Base-by-base conservation (phyloP, 208 protist species). In the Novymonas esmeraldas region DNA sequence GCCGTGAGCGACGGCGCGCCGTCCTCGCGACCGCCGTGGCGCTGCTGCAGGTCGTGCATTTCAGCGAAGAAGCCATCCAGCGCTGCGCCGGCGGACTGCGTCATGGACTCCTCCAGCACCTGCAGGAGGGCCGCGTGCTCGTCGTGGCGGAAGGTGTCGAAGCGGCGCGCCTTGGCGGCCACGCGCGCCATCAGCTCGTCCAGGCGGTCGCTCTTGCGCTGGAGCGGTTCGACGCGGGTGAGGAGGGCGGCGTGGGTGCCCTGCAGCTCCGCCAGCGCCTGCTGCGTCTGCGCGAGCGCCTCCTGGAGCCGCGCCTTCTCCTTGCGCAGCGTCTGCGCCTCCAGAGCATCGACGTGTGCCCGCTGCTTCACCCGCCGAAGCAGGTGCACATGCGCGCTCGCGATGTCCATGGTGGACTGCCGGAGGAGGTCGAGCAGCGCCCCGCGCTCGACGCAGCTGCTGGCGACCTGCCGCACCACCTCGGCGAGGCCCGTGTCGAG, bases 401-500 rank as follows among this genome's bases (percentile, higher is more conserved):
- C 70, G 42, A 94, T 63, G 81, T 96, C 92, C 11, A 82, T 77
- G 9, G 86, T 52, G 36, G 75, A 84, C 59, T 93, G 83, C 45
- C 89, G 89, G 10, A 96, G 72, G 3, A 75, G 46, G 64, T 96
- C 89, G 5, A 96, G 80, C 28, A 96, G 58, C 2, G 87, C 92
- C 28, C 87, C 92, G 34, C 89, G 87, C 76, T 96, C 89, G 13
- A 79, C 76, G 58, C 92, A 96, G 33, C 73, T 46, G 45, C 76
- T 57, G 28, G 76, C 38, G 0, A 88, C 50, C 65, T 96, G 92
- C 13, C 89, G 84, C 42, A 90, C 87, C 41, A 96, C 28, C 70
- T 96, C 92, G 24, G 80, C 70, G 10, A 96, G 69, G 18, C 89
- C 92, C n/a, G 75, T 67, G 79, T 96, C 82, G 0, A 94, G 50